phyloP scores from a whole-genome alignment of 208 protist genomes.

The Crithidia sp. region DNA sequence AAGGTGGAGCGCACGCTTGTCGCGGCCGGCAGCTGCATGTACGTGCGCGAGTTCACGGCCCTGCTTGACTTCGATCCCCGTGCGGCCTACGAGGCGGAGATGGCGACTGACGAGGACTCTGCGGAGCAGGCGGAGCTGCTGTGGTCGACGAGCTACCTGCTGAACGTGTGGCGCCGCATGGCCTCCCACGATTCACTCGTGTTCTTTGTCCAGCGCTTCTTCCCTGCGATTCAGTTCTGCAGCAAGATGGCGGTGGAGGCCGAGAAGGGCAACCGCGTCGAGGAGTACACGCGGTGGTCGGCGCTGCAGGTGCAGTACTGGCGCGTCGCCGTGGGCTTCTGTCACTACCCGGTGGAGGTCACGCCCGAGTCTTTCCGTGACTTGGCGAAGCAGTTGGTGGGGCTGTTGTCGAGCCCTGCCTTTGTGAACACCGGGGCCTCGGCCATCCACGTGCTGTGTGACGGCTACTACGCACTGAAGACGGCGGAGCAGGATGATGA shows the following conservation, averaged over 20 bases:
- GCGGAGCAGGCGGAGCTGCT: slow-evolving; percentile 31
- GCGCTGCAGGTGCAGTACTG: slow-evolving; percentile 80
- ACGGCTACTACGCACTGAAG: slow-evolving; percentile 67
- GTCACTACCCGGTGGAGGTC: slow-evolving; percentile 75
- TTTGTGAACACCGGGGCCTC: slow-evolving; percentile 82
- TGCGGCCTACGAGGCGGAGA: slow-evolving; percentile 60
- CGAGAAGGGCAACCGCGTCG: slow-evolving; percentile 44
- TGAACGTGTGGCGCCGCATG: slow-evolving; percentile 78
- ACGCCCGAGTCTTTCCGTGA: slow-evolving; percentile 78
- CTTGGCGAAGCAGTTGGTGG: slow-evolving; percentile 82
- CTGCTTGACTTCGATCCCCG: slow-evolving; percentile 81
- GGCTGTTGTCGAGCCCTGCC: slow-evolving; percentile 50
- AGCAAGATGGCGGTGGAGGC: slow-evolving; percentile 56
- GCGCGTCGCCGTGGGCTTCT: slow-evolving; percentile 82
- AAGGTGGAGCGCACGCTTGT: slow-evolving; percentile 79
- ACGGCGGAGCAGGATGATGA: slow-evolving; percentile 51
- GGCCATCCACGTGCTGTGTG: slow-evolving; percentile 78
- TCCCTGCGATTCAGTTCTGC: slow-evolving; percentile 78
- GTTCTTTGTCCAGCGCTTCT: slow-evolving; percentile 80
- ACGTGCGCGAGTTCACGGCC: slow-evolving; percentile 67
- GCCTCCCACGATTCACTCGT: slow-evolving; percentile 84
- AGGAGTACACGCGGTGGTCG: slow-evolving; percentile 68
- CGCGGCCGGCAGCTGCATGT: slow-evolving; percentile 76
- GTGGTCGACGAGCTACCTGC: slow-evolving; percentile 81
- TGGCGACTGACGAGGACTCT: slow-evolving; percentile 34